Conservation (phyloP, 495 filamentous ascomycete genomes). For the Penicillium subrubescens region DNA sequence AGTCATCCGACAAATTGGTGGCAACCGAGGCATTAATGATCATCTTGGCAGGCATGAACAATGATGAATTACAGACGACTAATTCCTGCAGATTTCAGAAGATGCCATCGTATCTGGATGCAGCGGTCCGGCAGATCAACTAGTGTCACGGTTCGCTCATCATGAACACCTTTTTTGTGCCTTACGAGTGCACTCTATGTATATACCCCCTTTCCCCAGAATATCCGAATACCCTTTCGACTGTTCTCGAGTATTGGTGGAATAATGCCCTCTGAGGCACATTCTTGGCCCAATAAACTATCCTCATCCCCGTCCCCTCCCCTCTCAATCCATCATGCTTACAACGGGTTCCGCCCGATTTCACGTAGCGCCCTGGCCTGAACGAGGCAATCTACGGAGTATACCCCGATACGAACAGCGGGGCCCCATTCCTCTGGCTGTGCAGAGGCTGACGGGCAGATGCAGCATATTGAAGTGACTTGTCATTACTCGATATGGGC, state of each 20-base stretch:
- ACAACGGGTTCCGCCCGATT: not conserved
- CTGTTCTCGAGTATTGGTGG: not conserved
- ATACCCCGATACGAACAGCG: not conserved
- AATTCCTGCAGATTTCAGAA: not conserved
- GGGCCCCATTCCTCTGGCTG: constrained; percentile 1
- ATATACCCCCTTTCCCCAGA: too few relatives aligned
- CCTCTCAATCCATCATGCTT: not conserved
- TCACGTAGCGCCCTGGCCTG: not conserved
- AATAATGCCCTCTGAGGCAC: not conserved
- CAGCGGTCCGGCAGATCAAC: constrained; percentile 8
- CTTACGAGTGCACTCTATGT: too few relatives aligned
- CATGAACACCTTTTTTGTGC: not conserved
- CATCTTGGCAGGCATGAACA: not conserved
- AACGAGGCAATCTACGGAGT: not conserved
- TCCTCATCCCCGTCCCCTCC: not conserved
- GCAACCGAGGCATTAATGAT: not conserved
- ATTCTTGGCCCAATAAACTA: not conserved
- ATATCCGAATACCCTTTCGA: too few relatives aligned
- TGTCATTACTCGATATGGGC: not conserved
- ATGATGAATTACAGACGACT: not conserved
- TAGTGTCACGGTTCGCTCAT: constrained; percentile 2
- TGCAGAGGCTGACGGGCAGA: not conserved
- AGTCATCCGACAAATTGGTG: not conserved
- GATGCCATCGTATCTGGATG: not conserved
- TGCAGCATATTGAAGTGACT: not conserved